Evolutionary conservation across 1,139 yeast genomes (phyloP), one percentile per base, ranked within the genome.

Genomic region (Candida tetrigidarum): DNA sequence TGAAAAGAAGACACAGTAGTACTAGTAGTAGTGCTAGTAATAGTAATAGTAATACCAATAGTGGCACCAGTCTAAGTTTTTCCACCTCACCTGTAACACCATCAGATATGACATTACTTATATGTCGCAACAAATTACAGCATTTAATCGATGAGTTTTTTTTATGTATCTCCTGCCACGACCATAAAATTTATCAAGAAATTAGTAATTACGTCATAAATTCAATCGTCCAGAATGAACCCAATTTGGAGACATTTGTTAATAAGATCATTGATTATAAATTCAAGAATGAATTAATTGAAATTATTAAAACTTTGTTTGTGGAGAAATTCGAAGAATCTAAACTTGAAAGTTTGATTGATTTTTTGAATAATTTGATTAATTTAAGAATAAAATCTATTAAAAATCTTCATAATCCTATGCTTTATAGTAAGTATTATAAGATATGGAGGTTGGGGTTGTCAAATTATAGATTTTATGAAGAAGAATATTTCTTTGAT

Each of bases 291-390:
- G 38, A 41, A 4, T 30, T 59, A 11, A 41, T 48, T n/a, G 54
- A 49, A 10, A 51, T 48, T n/a, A 50, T 60, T 4, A 50, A 50
- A 10, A 51, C 50, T 19, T 39, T 54, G 25, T 56, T 60, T 37
- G 45, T 53, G 18, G 62, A 58, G 35, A 59, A 57, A 37, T 60
- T 46, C 39, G 55, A 53, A 37, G 57, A 56, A 29, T 34, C 52
- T 18, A 56, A 55, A 39, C 46, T 59, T 23, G 61, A 57, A 36
- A 37, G 50, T 4, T 51, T 57, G 20, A 44, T 51, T 30, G 55
- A 50, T 39, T 47, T 41, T 35, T 40, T 50, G 23, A 26, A 43
- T 33, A 42, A 37, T 39, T 37, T 41, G 12, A 42, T 45, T 6
- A 46, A 44, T 26, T n/a, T 44, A 9, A 32, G 6, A 39, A 15